phyloP scores from a whole-genome alignment of 345 rosid species.

The Rubroshorea leprosula region DNA sequence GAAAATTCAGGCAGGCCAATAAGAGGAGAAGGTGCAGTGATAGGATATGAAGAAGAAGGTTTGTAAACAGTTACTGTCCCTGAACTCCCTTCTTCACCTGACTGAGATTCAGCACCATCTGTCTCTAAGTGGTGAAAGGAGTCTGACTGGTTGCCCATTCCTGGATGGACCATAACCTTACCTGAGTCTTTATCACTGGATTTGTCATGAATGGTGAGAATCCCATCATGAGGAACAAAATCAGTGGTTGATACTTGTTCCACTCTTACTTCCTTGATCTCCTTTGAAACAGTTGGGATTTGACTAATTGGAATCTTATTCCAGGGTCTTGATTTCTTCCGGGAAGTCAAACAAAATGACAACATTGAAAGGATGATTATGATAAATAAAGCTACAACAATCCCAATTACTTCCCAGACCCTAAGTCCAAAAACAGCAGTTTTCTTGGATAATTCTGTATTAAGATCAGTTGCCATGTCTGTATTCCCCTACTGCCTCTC shows the following conservation, averaged over 20 bases:
- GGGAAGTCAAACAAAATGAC: slow-evolving; percentile 59
- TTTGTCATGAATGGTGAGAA: slow-evolving; percentile 65
- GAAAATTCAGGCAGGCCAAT: slow-evolving; percentile 76
- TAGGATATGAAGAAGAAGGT: slow-evolving; percentile 62
- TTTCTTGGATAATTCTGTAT: slow-evolving; percentile 60
- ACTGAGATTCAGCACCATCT: slow-evolving; percentile 56
- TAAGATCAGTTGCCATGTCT: slow-evolving; percentile 61
- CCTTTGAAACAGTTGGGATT: slow-evolving; percentile 80
- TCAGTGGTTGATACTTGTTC: slow-evolving; percentile 63
- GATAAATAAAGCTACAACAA: slow-evolving; percentile 65
- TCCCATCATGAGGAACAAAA: slow-evolving; percentile 64
- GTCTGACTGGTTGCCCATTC: slow-evolving; percentile 60
- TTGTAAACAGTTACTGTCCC: slow-evolving; percentile 42
- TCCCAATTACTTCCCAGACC: slow-evolving; percentile 85
- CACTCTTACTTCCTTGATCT: slow-evolving; percentile 89
- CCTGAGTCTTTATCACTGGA: slow-evolving; percentile 68
- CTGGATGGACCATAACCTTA: slow-evolving; percentile 74
- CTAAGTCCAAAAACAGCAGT: slow-evolving; percentile 63
- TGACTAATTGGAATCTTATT: slow-evolving; percentile 50
- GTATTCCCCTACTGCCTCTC: slow-evolving; percentile 4
- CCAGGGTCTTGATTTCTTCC: slow-evolving; percentile 60
- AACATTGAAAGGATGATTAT: slow-evolving; percentile 61
- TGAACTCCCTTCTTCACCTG: slow-evolving; percentile 67
- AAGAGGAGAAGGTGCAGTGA: slow-evolving; percentile 68
- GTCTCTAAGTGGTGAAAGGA: slow-evolving; percentile 50